Evolutionary conservation across 495 filamentous ascomycete genomes (phyloP), one percentile per base, ranked within the genome.

Genomic region (Aspergillus cavernicola): DNA sequence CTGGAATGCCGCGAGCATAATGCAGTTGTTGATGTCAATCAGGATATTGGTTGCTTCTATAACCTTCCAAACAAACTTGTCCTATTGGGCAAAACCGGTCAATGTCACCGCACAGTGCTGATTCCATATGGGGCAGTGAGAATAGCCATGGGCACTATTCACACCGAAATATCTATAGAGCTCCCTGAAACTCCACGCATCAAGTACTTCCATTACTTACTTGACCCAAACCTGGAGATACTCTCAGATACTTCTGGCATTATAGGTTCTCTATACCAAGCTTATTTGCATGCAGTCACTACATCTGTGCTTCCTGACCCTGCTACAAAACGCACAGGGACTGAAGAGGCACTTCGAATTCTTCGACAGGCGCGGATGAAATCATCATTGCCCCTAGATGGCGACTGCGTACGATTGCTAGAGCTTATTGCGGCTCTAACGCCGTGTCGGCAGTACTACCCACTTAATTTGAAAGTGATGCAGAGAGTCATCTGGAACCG

Each of bases 221-320:
- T 84, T 19, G 77, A 86, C 55, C 31, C 44, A 3, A 55, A 65
- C 35, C 67, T 84, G 10, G 70, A 76, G 0, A 59, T 70, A 16
- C 61, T 84, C n/a, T 46, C 65, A 1, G 71, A 75, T 20, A 72
- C 72, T 55, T 70, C 72, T 3, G 75, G 70, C 16, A 55, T 84
- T 7, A 62, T 72, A 11, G 77, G 73, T 61, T 75, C 69, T 44
- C 57, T 86, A 0, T 75, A 69, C 53, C 55, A 76, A 32, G 74
- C 68, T 19, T 80, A 79, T 52, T 67, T 86, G 4, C 82, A 85
- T 50, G 82, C 82, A 0, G 24, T 81, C 1, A 86, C 83, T 0
- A 72, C 78, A 2, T 72, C 69, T 55, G 75, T 72, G 37, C 62
- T 85, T 4, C 69, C 77, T 0, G 85, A 88, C 55, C 65, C 70